Evolutionary conservation across 805 yeast species (phyloP), one percentile per base, ranked within the genome.

Genomic region (Priceomyces medius): DNA sequence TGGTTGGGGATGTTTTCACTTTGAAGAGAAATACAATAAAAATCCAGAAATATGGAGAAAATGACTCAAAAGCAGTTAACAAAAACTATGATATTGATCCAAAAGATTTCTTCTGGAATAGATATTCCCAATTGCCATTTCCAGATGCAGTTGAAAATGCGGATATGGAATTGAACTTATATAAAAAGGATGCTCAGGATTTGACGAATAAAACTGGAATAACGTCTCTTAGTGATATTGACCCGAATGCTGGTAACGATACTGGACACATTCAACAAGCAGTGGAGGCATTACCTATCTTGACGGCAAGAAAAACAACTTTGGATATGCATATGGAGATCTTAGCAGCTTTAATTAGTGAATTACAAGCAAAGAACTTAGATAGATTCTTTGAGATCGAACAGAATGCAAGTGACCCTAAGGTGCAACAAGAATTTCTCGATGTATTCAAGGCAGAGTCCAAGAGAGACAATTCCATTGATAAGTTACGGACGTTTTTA

Each of bases 121-220:
- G 76, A 46, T 90, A 93, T 64, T 74, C 95, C 9, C 84, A 84
- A 38, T 68, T 88, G 43, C 98, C 99, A 28, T 93, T 93, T 71
- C 99, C 99, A 1, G 97, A 91, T 59, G 98, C 95, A n/a, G 99
- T 95, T 24, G 99, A 93, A 61, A 88, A 88, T 63, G 95, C 95
- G 16, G 98, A 93, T 56, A 65, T 74, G 20, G 97, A 88, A 44
- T 73, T 90, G 45, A 80, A 83, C 44, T 73, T 75, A 41, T 93
- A 93, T 65, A 91, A 90, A 50, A 77, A 78, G 43, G 97, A 88
- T 53, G 96, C 97, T 2, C 84, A 83, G 46, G 95, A 85, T 44
- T 73, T 95, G 38, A 88, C 97, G 1, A 76, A 77, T 37, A 81
- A 77, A 48, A 84, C 96, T 1, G 87, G 86, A 29, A 79, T 81